Percentiles rank a stretch among this genome's conserved stretches.
Evolutionary conservation across 192 early-diverging fungal genomes (phyloP).

Genomic region (Coemansia sp.): DNA sequence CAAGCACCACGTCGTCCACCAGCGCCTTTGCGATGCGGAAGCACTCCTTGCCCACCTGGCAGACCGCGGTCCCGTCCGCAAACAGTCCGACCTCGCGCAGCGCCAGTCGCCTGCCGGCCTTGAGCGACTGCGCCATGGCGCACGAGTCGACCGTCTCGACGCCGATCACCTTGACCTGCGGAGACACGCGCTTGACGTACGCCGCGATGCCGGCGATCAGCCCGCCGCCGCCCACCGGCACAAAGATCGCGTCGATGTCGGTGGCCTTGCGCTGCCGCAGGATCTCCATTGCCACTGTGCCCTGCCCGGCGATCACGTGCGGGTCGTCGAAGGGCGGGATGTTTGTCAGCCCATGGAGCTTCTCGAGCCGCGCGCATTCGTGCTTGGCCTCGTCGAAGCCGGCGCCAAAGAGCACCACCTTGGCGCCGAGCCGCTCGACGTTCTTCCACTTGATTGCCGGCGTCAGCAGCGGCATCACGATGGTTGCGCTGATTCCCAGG

Average conservation of each 20-base stretch:
- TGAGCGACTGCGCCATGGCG: slow-evolving; percentile 82
- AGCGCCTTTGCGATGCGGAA: slow-evolving; percentile 77
- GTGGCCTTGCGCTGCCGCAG: slow-evolving; percentile 59
- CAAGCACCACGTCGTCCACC: slow-evolving; percentile 89
- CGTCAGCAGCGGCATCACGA: slow-evolving; percentile 91
- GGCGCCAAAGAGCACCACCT: slow-evolving; percentile 85
- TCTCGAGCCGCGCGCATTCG: slow-evolving; percentile 74
- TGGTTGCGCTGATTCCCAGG: slow-evolving; percentile 89
- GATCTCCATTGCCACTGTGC: slow-evolving; percentile 90
- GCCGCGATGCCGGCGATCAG: slow-evolving; percentile 88
- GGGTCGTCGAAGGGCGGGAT: slow-evolving; percentile 99
- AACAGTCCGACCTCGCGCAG: slow-evolving; percentile 89
- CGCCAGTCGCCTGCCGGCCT: slow-evolving; percentile 61
- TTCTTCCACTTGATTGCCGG: slow-evolving; percentile 88
- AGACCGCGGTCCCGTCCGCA: slow-evolving; percentile 97
- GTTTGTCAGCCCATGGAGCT: slow-evolving; percentile 74
- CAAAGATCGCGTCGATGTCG: slow-evolving; percentile 87
- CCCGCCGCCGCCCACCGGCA: slow-evolving; percentile 93
- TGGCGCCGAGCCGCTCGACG: slow-evolving; percentile 85
- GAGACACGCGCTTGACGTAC: slow-evolving; percentile 90
- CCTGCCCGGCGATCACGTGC: slow-evolving; percentile 98
- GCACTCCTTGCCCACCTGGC: slow-evolving; percentile 84
- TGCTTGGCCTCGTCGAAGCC: slow-evolving; percentile 95
- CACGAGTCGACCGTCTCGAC: slow-evolving; percentile 90
- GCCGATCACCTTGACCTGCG: slow-evolving; percentile 86